phyloP scores from a whole-genome alignment of 2,329 filamentous ascomycete genomes.

The Plectosphaerella plurivora region DNA sequence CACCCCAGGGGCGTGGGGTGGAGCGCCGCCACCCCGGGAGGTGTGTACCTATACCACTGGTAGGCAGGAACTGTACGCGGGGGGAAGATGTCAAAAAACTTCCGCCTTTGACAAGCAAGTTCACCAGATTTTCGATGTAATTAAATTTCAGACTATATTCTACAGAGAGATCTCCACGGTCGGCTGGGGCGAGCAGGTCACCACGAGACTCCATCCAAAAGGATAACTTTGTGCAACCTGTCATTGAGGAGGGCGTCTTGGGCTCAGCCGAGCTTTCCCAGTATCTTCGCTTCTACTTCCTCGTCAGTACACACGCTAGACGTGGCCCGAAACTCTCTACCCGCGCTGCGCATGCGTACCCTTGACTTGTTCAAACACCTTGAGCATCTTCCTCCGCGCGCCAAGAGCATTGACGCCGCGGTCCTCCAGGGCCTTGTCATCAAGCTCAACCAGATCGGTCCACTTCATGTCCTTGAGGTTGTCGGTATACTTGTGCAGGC shows the following conservation, averaged over 20 bases:
- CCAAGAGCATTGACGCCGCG: constrained; percentile 93
- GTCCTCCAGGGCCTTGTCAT: constrained; percentile 89
- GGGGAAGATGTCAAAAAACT: too few species aligned
- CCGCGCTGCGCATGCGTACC: constrained; percentile 38
- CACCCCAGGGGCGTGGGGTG: too few species aligned
- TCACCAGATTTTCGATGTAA: neutral
- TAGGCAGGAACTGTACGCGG: too few species aligned
- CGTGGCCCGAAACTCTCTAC: too few species aligned
- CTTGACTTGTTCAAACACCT: constrained; percentile 97
- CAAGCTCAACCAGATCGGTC: constrained; percentile 86
- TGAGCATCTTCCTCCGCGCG: constrained; percentile 94
- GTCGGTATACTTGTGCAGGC: constrained; percentile 98
- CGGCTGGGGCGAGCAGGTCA: neutral
- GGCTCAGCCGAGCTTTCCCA: constrained; percentile 60
- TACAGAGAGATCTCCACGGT: too few species aligned
- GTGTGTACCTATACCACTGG: too few species aligned
- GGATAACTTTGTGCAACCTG: neutral
- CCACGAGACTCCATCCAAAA: neutral
- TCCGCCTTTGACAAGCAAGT: too few species aligned
- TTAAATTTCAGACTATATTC: too few species aligned
- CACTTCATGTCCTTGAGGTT: constrained; percentile 97
- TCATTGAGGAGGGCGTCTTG: neutral
- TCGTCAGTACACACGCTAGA: constrained; percentile 19
- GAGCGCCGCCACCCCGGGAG: too few species aligned
- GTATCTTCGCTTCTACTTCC: constrained; percentile 61